Conservation (phyloP, 2,329 filamentous ascomycete species). For the Fusarium nisikadoi region DNA sequence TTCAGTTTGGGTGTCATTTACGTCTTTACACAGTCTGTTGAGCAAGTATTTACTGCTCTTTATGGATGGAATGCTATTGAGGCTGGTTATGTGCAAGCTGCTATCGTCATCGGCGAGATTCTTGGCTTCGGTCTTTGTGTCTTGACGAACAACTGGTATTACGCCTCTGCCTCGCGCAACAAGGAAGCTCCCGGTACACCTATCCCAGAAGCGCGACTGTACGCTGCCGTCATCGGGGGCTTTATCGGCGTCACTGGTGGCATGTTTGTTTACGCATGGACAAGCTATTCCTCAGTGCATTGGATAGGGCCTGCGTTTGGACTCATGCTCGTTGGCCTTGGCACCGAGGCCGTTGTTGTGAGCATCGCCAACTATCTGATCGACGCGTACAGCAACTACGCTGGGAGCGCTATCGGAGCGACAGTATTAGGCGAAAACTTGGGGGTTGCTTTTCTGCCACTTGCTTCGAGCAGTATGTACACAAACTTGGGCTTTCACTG, state of each 20-base stretch:
- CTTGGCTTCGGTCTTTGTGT: slow-evolving; percentile 18
- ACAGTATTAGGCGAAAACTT: slow-evolving; percentile 22
- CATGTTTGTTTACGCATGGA: slow-evolving; percentile 33
- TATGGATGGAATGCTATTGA: slow-evolving; percentile 26
- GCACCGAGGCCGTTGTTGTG: slow-evolving; percentile 21
- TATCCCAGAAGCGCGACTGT: slow-evolving; percentile 29
- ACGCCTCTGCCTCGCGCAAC: slow-evolving; percentile 25
- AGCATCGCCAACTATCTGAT: slow-evolving; percentile 30
- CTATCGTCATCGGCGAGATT: slow-evolving; percentile 25
- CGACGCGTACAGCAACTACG: slow-evolving; percentile 29
- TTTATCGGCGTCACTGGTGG: slow-evolving; percentile 21
- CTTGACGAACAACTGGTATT: slow-evolving; percentile 26
- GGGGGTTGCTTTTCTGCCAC: slow-evolving; percentile 22
- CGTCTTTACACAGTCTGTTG: slow-evolving; percentile 23
- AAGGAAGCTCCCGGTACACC: slow-evolving; percentile 19
- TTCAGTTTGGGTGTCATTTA: slow-evolving; percentile 23
- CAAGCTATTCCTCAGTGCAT: slow-evolving; percentile 9
- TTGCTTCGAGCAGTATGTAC: slow-evolving; percentile 30
- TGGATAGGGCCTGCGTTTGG: slow-evolving; percentile 25
- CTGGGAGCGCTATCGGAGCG: slow-evolving; percentile 26
- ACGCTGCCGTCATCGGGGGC: slow-evolving; percentile 20
- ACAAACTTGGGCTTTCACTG: slow-evolving; percentile 30
- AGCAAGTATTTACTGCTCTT: slow-evolving; percentile 9
- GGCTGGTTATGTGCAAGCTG: slow-evolving; percentile 18
- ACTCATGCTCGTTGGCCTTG: slow-evolving; percentile 20